Evolutionary conservation across 129 eudicot species (phyloP), one percentile per base, ranked within the genome.

Genomic region (Cynara cardunculus): DNA sequence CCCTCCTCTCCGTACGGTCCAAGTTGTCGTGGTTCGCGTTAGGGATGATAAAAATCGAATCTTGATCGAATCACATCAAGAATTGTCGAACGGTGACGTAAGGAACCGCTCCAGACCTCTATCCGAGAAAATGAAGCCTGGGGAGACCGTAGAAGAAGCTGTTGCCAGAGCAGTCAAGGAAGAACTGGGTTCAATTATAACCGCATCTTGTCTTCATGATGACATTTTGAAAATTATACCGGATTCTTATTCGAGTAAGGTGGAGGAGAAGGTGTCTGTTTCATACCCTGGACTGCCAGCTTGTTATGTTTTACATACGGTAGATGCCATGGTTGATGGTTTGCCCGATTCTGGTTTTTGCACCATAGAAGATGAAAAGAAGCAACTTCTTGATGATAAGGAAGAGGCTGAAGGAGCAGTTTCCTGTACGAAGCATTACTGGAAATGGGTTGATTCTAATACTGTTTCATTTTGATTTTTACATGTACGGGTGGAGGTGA

Each of bases 251-350:
- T 53, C 71, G 76, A 92, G 83, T 82, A 94, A 85, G 37, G n/a
- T n/a, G n/a, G n/a, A n/a, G n/a, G n/a, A n/a, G n/a, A n/a, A n/a
- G n/a, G 97, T 90, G 72, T 94, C 98, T 16, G 80, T 84, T 0
- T 94, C 98, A 11, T 94, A 94, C n/a, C 98, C 98, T 3, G 98
- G 98, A 21, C 84, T 94, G 87, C 96, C 97, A 2, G 97, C 96
- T 79, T 83, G 97, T 83, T 94, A 94, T 78, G 87, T 90, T 11
- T 83, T 94, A 85, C 98, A 92, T 76, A 78, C 34, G 97, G n/a
- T n/a, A n/a, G n/a, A n/a, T n/a, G n/a, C n/a, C n/a, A n/a, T n/a
- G n/a, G n/a, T 94, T 77, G 86, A 92, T 49, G 97, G 97, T 5
- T 87, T 92, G 80, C 97, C 96, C 0, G 90, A 92, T 2, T 87